phyloP scores from a whole-genome alignment of 331 rosid species.

The Phaseolus coccineus region DNA sequence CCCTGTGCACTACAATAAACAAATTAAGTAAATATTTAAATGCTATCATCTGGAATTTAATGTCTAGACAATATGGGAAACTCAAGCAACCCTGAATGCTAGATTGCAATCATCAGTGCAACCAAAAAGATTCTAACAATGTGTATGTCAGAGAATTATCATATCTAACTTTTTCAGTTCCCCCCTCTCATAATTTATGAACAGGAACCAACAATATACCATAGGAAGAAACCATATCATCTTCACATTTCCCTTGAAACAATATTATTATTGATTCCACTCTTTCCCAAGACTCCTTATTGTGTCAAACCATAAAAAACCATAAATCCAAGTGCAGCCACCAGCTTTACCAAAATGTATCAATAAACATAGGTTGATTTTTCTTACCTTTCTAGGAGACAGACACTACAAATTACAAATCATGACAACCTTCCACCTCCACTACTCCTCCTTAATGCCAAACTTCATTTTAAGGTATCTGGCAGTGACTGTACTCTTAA shows the following conservation, averaged over 20 bases:
- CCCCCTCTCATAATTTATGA: no score
- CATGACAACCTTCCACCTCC: constrained; percentile 16
- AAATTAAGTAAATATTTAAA: background rate
- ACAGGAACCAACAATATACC: no score
- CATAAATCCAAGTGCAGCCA: background rate
- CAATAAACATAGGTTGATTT: background rate
- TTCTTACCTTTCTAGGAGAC: background rate
- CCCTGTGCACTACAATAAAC: background rate
- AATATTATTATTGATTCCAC: background rate
- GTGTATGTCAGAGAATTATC: no score
- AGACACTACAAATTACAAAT: background rate
- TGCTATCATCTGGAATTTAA: no score
- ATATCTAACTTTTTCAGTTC: no score
- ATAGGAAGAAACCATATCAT: no score
- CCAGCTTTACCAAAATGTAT: no score
- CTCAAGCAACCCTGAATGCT: no score
- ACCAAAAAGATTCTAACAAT: no score
- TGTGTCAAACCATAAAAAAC: constrained; percentile 4
- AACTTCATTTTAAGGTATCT: background rate
- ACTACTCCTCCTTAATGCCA: background rate
- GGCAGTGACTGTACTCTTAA: background rate
- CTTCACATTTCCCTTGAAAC: no score
- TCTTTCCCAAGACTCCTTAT: constrained; percentile 9
- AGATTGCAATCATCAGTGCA: no score
- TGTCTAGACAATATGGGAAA: no score